Evolutionary conservation across 257 asterid species (phyloP).

Genomic region (Cynanchum wilfordii): DNA sequence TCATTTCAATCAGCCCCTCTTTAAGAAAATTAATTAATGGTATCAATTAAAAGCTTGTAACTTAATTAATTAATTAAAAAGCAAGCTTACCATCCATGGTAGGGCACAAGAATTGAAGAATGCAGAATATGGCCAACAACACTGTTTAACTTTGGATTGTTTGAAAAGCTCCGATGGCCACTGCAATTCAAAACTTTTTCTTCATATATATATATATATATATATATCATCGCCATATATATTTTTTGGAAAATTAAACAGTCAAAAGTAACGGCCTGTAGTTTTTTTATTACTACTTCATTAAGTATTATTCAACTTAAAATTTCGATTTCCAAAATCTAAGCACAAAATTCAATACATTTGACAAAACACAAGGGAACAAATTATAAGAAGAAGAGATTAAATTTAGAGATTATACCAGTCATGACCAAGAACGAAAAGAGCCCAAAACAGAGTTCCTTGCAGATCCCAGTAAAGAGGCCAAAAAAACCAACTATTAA

Average conservation of each 20-base stretch:
- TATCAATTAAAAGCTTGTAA: too few species aligned
- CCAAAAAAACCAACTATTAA: conserved; percentile 69
- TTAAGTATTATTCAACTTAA: not conserved
- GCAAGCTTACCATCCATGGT: conserved; percentile 41
- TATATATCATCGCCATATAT: too few species aligned
- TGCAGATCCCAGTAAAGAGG: conserved; percentile 84
- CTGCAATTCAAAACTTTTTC: conserved; percentile 16
- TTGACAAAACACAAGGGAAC: not conserved
- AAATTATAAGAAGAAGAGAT: not conserved
- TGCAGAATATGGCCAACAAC: conserved; percentile 36
- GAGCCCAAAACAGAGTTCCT: conserved; percentile 83
- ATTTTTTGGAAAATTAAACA: too few species aligned
- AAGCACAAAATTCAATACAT: not conserved
- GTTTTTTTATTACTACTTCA: too few species aligned
- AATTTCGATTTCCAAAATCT: not conserved
- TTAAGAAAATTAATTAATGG: not conserved
- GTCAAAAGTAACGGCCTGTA: too few species aligned
- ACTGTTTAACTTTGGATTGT: conserved; percentile 22
- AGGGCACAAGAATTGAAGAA: conserved; percentile 40
- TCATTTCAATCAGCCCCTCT: not conserved
- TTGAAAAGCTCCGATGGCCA: conserved; percentile 45
- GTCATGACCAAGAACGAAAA: conserved; percentile 87
- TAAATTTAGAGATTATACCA: conserved; percentile 34
- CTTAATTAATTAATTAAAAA: too few species aligned
- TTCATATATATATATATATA: too few species aligned